Base-by-base conservation (phyloP, 2,329 filamentous ascomycete species). In the Aaosphaeria arxii region DNA sequence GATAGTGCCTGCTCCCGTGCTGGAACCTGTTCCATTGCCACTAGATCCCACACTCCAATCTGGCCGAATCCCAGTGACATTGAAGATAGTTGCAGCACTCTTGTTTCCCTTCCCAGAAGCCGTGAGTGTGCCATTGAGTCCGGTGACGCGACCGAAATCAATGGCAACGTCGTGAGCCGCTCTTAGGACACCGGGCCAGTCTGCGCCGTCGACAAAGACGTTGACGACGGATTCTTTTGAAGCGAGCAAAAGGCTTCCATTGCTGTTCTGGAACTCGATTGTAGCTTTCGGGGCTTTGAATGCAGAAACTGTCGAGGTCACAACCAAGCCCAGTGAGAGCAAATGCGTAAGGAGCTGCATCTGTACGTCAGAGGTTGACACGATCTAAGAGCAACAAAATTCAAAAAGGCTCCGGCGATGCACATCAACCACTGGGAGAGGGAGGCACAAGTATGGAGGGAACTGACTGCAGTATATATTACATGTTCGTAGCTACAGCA, bases 61-160 rank as follows among this genome's bases (percentile, higher is more conserved):
- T 5, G 54, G 50, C 31, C 53, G 67, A 51, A 68, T 66, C 4
- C 69, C 67, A 24, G 71, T 73, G 43, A 72, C 63, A 46, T 74
- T 74, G 57, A 71, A 72, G 44, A 73, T 74, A 46, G 64, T 63
- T 1, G 65, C 69, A 2, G 72, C 66, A 51, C 71, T 74, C 0
- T 77, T 79, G 11, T 74, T 76, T n/a, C 64, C 59, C 1, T 76
- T 77, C 30, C 81, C 81, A 57, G 78, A 78, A 4, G 83, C 70
- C 7, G 57, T 63, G 31, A 76, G 56, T 1, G 82, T 81, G 48
- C 84, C 79, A 64, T 87, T 86, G 29, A 71, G 77, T 6, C 85
- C 84, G 0, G 84, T 87, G 4, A 88, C 84, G n/a, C 83, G 80
- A 11, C 85, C 85, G 69, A 89, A 87, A 64, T 89, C 86, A 4